Base-by-base conservation (phyloP, 208 protist genomes). In the Crithidia bombi region DNA sequence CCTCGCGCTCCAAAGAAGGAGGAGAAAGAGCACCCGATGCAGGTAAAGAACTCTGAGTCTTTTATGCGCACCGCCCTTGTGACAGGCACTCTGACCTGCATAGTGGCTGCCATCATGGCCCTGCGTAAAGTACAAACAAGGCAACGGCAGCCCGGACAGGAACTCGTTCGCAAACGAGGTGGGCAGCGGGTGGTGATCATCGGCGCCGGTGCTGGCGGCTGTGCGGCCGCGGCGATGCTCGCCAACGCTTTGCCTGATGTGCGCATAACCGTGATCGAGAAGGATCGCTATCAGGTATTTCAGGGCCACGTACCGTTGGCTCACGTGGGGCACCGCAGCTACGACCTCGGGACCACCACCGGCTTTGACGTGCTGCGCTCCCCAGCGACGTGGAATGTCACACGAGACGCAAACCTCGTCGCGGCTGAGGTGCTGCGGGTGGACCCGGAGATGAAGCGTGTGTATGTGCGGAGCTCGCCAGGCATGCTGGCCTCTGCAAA, bases 261-360 rank as follows among this genome's bases (percentile, higher is more conserved):
- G 15, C 81, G 82, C 51, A 78, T 96, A 23, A 94, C 87, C 3
- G 91, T 96, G 38, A 85, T 96, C 66, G 91, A 96, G 66, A 75
- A 75, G 36, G 84, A 93, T 19, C 43, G 62, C 46, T 76, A 79
- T 52, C 88, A 93, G 59, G 62, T 68, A 11, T 96, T 94, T 63
- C 65, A 79, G 4, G 91, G 73, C 5, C 69, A 83, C 23, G 75
- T 88, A 5, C 78, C 89, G 6, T 81, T 92, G 52, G 91, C 91
- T 0, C 81, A 91, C 56, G 91, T 92, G 12, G 91, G 91, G 0
- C 86, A 93, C 75, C 84, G 91, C 35, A 96, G 91, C 79, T 96
- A 96, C 75, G 91, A 96, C 69, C 51, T 94, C 5, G 88, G 86
- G 65, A 92, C 85, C 15, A 86, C 86, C 2, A 83, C 89, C 28